phyloP scores from a whole-genome alignment of 352 stramenopile species.

The Poterioochromonas sp. region DNA sequence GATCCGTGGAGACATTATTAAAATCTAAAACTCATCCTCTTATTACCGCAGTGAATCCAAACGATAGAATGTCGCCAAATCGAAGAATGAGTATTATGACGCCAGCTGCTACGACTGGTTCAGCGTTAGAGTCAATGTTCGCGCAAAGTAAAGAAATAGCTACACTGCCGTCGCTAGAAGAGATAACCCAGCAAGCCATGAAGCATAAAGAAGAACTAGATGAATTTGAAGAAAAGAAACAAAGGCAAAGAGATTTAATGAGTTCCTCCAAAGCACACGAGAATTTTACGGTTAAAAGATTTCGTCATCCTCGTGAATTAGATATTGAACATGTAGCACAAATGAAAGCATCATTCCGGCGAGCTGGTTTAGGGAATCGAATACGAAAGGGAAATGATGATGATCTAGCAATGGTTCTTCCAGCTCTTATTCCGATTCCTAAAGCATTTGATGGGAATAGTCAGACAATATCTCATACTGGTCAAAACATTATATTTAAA shows the following conservation, averaged over 20 bases:
- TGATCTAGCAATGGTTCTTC: background rate
- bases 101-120: background rate
- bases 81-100: background rate
- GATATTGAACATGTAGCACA: background rate
- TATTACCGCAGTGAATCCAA: too few species aligned
- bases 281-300: background rate
- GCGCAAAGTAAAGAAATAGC: background rate
- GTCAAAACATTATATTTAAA: conserved; percentile 7
- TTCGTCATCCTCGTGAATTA: background rate
- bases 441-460: conserved; percentile 9
- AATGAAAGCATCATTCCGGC: background rate
- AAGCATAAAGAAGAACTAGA: background rate
- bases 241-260: background rate
- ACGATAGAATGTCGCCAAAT: background rate
- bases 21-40: too few species aligned
- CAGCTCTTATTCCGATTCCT: conserved; percentile 29
- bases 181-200: background rate
- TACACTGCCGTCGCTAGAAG: background rate
- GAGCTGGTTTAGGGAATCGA: background rate
- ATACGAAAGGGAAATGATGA: conserved; percentile 12
- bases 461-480: background rate
- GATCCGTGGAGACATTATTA: too few species aligned
- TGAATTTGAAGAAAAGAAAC: background rate
- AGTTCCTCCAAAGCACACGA: background rate
- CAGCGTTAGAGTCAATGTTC: background rate